Base-by-base conservation (phyloP, 176 grass and related monocot species). In the Neostapfia colusana region DNA sequence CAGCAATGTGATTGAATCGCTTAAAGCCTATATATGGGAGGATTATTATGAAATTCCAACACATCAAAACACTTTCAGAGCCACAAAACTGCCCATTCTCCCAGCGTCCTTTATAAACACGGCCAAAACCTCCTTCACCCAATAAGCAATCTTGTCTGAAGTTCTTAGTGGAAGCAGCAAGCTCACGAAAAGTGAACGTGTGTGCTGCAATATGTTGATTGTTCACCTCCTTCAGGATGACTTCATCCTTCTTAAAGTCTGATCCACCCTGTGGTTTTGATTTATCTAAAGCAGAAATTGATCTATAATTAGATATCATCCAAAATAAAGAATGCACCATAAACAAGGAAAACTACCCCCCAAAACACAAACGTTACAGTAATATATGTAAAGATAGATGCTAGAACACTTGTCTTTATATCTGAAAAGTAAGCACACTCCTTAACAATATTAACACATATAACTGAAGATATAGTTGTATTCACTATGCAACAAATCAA, bases 71-170 rank as follows among this genome's bases (percentile, higher is more conserved):
- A 63, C 37, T 67, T 86, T 72, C 12, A 45, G 35, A 67, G 40
- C 65, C 48, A 81, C 78, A 74, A 81, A 96, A 89, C 93, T 96
- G 93, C 50, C 93, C 93, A 90, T 85, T 90, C 61, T 92, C 93
- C 67, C 92, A 89, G 18, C 61, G 79, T 44, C 93, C 93, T 96
- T 87, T 91, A 85, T 96, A 96, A 48, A 96, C 93, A 70, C 72
- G 89, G 23, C 93, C 93, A 67, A 92, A 96, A 80, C 89, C 93
- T 54, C 89, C 93, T 76, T 96, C 93, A 28, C 93, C 93, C 82
- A 96, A 84, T 59, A 96, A 83, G 63, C 93, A 90, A 87, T 96
- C 93, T 70, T 85, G 84, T 63, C 76, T 84, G 75, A 96, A 96
- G 75, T 88, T 92, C 75, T 90, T 90, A 43, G 93, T 96, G 24